phyloP scores from a whole-genome alignment of 2,329 filamentous ascomycete species.

The Nigrospora oryzae region DNA sequence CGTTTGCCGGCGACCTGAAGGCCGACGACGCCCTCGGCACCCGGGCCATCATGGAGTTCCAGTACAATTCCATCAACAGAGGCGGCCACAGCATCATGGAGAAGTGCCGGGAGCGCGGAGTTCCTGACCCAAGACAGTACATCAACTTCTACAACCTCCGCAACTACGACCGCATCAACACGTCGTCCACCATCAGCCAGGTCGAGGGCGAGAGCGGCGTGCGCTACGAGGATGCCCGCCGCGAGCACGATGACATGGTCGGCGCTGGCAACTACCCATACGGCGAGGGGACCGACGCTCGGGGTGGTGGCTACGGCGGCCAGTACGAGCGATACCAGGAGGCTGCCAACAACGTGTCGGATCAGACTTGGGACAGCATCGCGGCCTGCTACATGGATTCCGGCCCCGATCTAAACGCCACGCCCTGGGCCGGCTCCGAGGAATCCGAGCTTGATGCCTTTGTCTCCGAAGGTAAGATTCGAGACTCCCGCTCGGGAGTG shows the following conservation, averaged over 20 bases:
- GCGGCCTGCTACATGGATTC: constrained; percentile 76
- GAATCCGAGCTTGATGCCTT: constrained; percentile 52
- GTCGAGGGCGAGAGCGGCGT: constrained; percentile 58
- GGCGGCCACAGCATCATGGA: constrained; percentile 74
- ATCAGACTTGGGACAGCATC: constrained; percentile 64
- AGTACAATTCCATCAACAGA: constrained; percentile 72
- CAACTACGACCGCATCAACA: constrained; percentile 78
- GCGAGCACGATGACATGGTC: constrained; percentile 52
- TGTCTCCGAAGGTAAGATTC: constrained; percentile 40
- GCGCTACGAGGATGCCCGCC: constrained; percentile 56
- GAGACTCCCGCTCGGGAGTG: too few relatives aligned
- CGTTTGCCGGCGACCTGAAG: constrained; percentile 73
- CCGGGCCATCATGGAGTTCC: constrained; percentile 81
- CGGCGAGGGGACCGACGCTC: constrained; percentile 19
- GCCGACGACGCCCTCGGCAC: constrained; percentile 66
- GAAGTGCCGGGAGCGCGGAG: constrained; percentile 52
- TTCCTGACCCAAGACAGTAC: constrained; percentile 61
- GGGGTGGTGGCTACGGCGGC: constrained; percentile 24
- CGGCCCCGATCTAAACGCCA: constrained; percentile 56
- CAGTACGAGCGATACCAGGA: constrained; percentile 66
- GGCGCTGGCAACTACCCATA: constrained; percentile 33
- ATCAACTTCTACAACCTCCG: constrained; percentile 81
- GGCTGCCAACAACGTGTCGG: constrained; percentile 47
- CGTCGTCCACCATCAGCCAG: constrained; percentile 48
- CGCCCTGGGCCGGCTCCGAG: constrained; percentile 46